These are phyloP conservation scores for Pythium dissotocum DNA, from an alignment of 352 stramenopile species.

Conservation along the genomic window DNA sequence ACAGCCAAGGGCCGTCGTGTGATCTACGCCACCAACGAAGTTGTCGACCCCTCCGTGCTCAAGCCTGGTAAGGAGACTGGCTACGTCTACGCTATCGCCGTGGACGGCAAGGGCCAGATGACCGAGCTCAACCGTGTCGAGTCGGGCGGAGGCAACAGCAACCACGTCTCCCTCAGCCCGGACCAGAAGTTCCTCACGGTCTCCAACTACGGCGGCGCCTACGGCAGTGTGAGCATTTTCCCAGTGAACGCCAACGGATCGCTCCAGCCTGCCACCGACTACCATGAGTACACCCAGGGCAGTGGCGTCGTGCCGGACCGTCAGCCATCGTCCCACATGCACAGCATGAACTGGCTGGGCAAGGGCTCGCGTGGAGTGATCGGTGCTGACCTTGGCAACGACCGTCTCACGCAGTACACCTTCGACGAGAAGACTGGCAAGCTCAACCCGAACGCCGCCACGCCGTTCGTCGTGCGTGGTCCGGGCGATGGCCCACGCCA, in stretches of 20 bases:
- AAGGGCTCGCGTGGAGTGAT: constrained; percentile 42
- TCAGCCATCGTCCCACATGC: constrained; percentile 53
- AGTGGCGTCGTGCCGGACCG: constrained; percentile 38
- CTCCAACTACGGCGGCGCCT: constrained; percentile 54
- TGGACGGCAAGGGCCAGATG: constrained; percentile 37
- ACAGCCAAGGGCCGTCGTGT: constrained; percentile 10
- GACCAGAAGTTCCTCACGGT: constrained; percentile 54
- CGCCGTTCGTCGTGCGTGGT: constrained; percentile 20
- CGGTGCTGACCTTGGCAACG: constrained; percentile 60
- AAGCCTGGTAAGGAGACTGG: constrained; percentile 40
- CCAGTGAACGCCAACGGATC: constrained; percentile 47
- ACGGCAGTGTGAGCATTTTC: constrained; percentile 53
- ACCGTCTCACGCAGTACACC: constrained; percentile 54
- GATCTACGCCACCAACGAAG: constrained; percentile 63
- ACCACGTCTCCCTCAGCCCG: constrained; percentile 53
- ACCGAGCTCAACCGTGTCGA: constrained; percentile 50
- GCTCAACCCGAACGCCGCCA: constrained; percentile 25
- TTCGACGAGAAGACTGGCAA: constrained; percentile 40
- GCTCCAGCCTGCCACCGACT: constrained; percentile 35
- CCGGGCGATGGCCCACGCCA: constrained; percentile 59
- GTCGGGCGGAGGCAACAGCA: constrained; percentile 43
- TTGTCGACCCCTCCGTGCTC: constrained; percentile 34
- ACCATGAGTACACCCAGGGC: constrained; percentile 40
- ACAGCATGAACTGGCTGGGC: constrained; percentile 64
- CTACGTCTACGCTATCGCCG: constrained; percentile 46